A percentile compares a stretch with the other conserved stretches of the same genome.
Conservation (phyloP, 2,329 filamentous ascomycete genomes). For the Pyrenophora graminea region DNA sequence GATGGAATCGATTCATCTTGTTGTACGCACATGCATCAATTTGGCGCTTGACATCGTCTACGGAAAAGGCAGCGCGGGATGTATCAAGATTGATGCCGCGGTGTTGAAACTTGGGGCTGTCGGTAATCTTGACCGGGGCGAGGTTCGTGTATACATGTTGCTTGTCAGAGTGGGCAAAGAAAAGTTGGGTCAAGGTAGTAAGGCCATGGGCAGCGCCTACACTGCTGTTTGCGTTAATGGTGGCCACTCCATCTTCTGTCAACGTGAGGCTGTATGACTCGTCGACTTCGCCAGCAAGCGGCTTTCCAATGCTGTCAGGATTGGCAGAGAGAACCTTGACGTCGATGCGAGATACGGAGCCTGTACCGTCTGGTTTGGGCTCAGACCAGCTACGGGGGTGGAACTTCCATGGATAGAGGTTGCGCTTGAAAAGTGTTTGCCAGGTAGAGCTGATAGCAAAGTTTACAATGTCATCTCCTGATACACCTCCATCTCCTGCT, state of each 20-base stretch:
- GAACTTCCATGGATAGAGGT: conserved; percentile 79
- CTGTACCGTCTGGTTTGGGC: conserved; percentile 55
- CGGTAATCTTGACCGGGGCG: conserved; percentile 73
- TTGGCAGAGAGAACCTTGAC: conserved; percentile 66
- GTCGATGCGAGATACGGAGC: conserved; percentile 61
- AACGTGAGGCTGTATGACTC: conserved; percentile 75
- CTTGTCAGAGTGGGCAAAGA: conserved; percentile 69
- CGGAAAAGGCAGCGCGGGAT: conserved; percentile 70
- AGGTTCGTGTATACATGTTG: conserved; percentile 65
- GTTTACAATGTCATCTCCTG: conserved; percentile 56
- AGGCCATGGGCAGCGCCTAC: conserved; percentile 74
- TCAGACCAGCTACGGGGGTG: conserved; percentile 67
- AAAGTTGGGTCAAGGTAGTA: conserved; percentile 78
- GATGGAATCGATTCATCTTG: conserved; percentile 81
- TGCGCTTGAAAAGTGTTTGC: conserved; percentile 66
- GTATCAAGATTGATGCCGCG: conserved; percentile 82
- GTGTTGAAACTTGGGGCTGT: conserved; percentile 74
- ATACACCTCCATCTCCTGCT: conserved; percentile 27
- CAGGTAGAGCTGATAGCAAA: conserved; percentile 60
- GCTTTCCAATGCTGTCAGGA: conserved; percentile 60
- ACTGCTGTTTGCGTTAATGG: conserved; percentile 67
- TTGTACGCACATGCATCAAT: conserved; percentile 78
- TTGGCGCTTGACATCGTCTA: conserved; percentile 70
- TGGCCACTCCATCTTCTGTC: conserved; percentile 60
- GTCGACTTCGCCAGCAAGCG: conserved; percentile 67